These are phyloP conservation scores for Neurospora discreta DNA, from an alignment of 495 filamentous ascomycete species.

Conservation along the genomic window DNA sequence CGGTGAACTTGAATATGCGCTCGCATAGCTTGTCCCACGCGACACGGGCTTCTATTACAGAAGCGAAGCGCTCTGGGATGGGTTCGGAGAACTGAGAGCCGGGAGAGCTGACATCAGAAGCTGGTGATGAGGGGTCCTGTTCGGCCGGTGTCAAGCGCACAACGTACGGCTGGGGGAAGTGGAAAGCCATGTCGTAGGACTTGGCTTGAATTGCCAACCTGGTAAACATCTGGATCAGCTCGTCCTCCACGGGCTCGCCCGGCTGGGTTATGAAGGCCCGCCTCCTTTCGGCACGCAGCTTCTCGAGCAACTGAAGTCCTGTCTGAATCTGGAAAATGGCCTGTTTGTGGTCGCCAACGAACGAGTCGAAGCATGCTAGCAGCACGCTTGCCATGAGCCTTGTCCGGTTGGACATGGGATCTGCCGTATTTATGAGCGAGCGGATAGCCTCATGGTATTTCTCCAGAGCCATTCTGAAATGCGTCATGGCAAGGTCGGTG, in stretches of 20 bases:
- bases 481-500: slow-evolving; percentile 23
- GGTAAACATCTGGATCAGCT: slow-evolving; percentile 47
- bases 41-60: slow-evolving; percentile 36
- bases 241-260: slow-evolving; percentile 41
- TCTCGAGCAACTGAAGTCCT: slow-evolving; percentile 34
- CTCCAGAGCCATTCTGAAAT: slow-evolving; percentile 35
- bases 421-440: slow-evolving; percentile 22
- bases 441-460: slow-evolving; percentile 34
- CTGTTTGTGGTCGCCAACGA: slow-evolving; percentile 39
- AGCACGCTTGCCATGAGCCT: slow-evolving; percentile 39
- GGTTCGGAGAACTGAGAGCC: slow-evolving; percentile 25
- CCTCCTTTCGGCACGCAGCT: slow-evolving; percentile 29
- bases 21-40: slow-evolving; percentile 41
- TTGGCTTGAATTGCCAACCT: slow-evolving; percentile 47
- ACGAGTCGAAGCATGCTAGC: slow-evolving; percentile 40
- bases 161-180: slow-evolving; percentile 45
- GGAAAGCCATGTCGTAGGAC: slow-evolving; percentile 50
- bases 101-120: slow-evolving; percentile 32
- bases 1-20: slow-evolving; percentile 41
- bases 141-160: slow-evolving; percentile 34
- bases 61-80: slow-evolving; percentile 36
- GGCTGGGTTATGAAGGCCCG: slow-evolving; percentile 26
- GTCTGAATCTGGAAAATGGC: slow-evolving; percentile 35
- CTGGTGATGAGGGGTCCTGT: slow-evolving; percentile 26
- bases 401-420: slow-evolving; percentile 27